A percentile compares a stretch with the other conserved stretches of the same genome.
Conservation (phyloP, 2,329 filamentous ascomycete species). For the Venturia oleaginea region DNA sequence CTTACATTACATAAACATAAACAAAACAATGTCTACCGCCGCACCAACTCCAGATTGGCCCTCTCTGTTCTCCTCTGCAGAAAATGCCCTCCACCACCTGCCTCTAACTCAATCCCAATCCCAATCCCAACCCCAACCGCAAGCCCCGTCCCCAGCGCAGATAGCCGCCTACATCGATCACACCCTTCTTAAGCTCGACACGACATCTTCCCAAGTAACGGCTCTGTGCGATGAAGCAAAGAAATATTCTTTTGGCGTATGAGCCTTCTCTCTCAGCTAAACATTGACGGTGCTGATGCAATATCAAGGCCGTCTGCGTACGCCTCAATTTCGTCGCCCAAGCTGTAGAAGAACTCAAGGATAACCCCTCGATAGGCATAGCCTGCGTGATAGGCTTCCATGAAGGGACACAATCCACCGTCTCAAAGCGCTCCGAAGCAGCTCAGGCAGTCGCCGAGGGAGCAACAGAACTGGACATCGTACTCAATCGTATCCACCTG, state of each 20-base stretch:
- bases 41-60: not conserved
- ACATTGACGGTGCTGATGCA: not conserved
- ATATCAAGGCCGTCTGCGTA: constrained; percentile 45
- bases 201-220: constrained; percentile 41
- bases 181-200: constrained; percentile 41
- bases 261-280: constrained; percentile 14
- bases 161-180: constrained; percentile 35
- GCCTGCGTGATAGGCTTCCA: constrained; percentile 53
- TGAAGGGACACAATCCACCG: constrained; percentile 46
- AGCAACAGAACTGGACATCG: constrained; percentile 49
- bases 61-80: not conserved
- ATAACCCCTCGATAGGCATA: constrained; percentile 39
- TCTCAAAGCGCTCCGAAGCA: constrained; percentile 36
- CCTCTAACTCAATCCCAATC: not conserved
- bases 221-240: constrained; percentile 46
- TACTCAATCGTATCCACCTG: constrained; percentile 46
- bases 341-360: constrained; percentile 37
- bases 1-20: too few relatives aligned
- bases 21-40: not conserved
- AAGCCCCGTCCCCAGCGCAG: constrained; percentile 9
- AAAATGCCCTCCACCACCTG: not conserved
- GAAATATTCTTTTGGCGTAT: constrained; percentile 36
- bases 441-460: constrained; percentile 39
- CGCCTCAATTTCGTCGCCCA: constrained; percentile 43
- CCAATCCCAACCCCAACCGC: not conserved